Percentiles rank a stretch among this genome's conserved stretches.
phyloP scores from a whole-genome alignment of 2,329 filamentous ascomycete species.

The Hypoxylon sp. region DNA sequence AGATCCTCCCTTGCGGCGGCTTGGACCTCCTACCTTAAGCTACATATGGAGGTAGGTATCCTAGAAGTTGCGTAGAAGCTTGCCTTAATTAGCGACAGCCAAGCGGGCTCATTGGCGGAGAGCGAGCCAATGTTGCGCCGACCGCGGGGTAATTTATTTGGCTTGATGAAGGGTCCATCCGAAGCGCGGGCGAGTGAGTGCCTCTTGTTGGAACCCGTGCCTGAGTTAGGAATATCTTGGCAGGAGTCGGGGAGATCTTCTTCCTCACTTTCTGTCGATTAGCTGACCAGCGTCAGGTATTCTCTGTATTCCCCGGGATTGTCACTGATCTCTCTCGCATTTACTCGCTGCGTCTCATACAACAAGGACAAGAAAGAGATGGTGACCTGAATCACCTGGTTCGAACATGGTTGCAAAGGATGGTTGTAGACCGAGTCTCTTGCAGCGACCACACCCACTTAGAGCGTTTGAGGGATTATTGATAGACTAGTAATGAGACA shows the following conservation, averaged over 20 bases:
- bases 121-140: constrained; percentile 29
- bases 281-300: constrained; percentile 7
- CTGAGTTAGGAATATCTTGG: constrained; percentile 18
- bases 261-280: background rate
- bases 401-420: constrained; percentile 37
- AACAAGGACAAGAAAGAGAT: constrained; percentile 9
- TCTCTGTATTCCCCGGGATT: background rate
- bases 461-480: constrained; percentile 44
- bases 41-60: background rate
- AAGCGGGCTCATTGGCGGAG: constrained; percentile 31
- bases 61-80: constrained; percentile 26
- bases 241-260: constrained; percentile 12
- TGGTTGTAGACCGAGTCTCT: constrained; percentile 32
- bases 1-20: constrained; percentile 50
- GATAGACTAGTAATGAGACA: constrained; percentile 43
- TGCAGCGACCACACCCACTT: constrained; percentile 40
- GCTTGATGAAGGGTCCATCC: constrained; percentile 21
- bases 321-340: background rate
- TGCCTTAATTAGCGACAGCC: constrained; percentile 26
- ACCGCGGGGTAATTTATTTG: constrained; percentile 40
- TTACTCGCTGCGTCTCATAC: background rate
- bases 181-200: constrained; percentile 25
- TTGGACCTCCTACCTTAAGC: constrained; percentile 24
- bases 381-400: constrained; percentile 22
- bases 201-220: constrained; percentile 30